These are phyloP conservation scores for Fusarium chuoi DNA, from an alignment of 2,329 filamentous ascomycete genomes.

Conservation along the genomic window DNA sequence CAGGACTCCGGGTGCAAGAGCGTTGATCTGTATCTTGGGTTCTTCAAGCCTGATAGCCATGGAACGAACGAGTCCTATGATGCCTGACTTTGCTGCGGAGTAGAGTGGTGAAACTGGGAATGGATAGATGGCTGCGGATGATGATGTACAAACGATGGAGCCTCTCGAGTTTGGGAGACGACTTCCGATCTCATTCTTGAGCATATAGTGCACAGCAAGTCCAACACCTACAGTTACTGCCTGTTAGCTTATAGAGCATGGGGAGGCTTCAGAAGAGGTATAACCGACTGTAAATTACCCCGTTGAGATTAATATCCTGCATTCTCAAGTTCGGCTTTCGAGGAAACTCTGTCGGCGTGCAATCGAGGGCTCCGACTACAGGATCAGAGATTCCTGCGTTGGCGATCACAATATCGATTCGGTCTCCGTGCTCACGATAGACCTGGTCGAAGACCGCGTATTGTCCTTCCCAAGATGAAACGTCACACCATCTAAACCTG, in stretches of 20 bases:
- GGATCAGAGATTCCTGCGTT: conserved; percentile 3
- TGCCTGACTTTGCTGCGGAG: rapidly evolving
- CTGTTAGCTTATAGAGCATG: rapidly evolving
- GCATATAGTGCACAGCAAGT: neutral
- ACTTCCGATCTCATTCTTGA: neutral
- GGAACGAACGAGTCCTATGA: neutral
- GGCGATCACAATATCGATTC: neutral
- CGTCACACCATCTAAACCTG: conserved; percentile 1
- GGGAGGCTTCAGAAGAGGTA: rapidly evolving
- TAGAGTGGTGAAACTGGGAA: neutral
- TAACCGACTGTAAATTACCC: neutral
- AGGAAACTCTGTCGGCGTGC: neutral
- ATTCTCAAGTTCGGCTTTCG: neutral
- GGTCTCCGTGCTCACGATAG: neutral
- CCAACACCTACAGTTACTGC: neutral
- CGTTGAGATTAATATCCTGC: neutral
- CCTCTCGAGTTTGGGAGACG: neutral
- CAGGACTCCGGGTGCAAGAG: neutral
- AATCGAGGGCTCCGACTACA: neutral
- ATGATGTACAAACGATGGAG: conserved; percentile 1
- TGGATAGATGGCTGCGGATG: neutral
- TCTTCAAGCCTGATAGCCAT: neutral
- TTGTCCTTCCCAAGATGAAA: neutral
- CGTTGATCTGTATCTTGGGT: neutral
- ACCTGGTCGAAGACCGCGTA: neutral